These are phyloP conservation scores for Rhododendron ferrugineum DNA, from an alignment of 148 eudicot species.

Conservation along the genomic window DNA sequence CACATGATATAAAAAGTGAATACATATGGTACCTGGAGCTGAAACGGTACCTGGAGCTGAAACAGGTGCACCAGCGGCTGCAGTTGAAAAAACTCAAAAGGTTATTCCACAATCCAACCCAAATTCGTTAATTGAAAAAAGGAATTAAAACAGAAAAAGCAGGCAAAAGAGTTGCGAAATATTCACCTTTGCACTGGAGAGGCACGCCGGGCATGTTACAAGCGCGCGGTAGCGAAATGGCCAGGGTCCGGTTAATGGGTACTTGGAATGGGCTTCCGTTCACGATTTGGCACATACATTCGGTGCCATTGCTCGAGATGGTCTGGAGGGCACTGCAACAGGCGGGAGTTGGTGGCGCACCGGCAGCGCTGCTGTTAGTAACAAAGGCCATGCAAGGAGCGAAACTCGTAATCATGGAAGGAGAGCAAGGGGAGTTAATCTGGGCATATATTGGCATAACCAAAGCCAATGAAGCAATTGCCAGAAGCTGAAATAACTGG, in stretches of 20 bases:
- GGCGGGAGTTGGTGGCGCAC: constrained; percentile 47
- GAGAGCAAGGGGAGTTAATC: constrained; percentile 41
- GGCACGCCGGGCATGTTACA: constrained; percentile 83
- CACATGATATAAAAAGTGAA: neutral
- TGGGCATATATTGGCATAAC: constrained; percentile 26
- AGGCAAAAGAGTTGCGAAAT: neutral
- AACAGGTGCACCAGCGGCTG: constrained; percentile 60
- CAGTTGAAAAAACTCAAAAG: neutral
- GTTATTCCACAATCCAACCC: neutral
- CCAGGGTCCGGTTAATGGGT: constrained; percentile 68
- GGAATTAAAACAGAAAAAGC: neutral
- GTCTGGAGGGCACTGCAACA: constrained; percentile 65
- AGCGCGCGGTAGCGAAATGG: constrained; percentile 67
- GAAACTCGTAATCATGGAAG: constrained; percentile 60
- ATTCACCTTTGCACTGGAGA: constrained; percentile 68
- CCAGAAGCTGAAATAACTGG: constrained; percentile 9
- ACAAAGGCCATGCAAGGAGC: constrained; percentile 54
- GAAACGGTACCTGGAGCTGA: constrained; percentile 86
- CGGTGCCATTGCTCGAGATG: constrained; percentile 51
- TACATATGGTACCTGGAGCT: constrained; percentile 56
- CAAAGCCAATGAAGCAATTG: constrained; percentile 12
- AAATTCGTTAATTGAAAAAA: neutral
- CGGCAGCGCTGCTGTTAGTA: constrained; percentile 37
- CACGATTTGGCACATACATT: constrained; percentile 61
- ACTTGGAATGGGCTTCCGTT: constrained; percentile 63